Conservation (phyloP, 2,329 filamentous ascomycete genomes). For the Beauveria australis region DNA sequence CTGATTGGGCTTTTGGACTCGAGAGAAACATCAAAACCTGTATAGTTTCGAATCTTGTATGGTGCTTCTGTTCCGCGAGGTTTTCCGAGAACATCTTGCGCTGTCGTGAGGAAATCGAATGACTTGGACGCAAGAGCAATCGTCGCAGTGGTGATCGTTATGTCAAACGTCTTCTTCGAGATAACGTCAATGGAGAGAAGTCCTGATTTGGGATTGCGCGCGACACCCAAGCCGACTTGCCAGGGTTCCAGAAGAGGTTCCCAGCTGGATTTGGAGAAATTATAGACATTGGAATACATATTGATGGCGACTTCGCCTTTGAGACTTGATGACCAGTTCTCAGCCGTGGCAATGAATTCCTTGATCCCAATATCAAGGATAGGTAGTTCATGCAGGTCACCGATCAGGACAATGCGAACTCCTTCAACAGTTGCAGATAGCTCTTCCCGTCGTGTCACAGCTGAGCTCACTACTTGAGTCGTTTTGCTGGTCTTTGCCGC, state of each 20-base stretch:
- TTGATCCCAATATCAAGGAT: constrained; percentile 92
- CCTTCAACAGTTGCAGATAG: constrained; percentile 81
- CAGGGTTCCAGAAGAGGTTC: constrained; percentile 94
- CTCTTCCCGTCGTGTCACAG: constrained; percentile 52
- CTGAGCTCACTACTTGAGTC: neutral
- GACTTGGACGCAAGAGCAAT: constrained; percentile 93
- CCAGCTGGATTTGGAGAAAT: constrained; percentile 98
- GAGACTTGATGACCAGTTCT: constrained; percentile 85
- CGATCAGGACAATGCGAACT: constrained; percentile 85
- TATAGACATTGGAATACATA: constrained; percentile 94
- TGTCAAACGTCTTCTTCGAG: constrained; percentile 83
- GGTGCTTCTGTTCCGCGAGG: constrained; percentile 86
- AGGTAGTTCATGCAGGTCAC: constrained; percentile 89
- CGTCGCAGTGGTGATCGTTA: constrained; percentile 86
- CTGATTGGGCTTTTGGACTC: constrained; percentile 64
- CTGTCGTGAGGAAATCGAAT: constrained; percentile 79
- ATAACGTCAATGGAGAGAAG: constrained; percentile 75
- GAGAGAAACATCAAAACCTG: constrained; percentile 80
- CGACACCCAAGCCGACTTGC: constrained; percentile 86
- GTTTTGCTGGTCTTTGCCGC: constrained; percentile 20
- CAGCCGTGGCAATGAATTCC: constrained; percentile 73
- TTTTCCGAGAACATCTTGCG: constrained; percentile 81
- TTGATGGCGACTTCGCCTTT: constrained; percentile 86
- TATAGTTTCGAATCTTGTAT: constrained; percentile 91
- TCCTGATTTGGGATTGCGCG: constrained; percentile 67